These are phyloP conservation scores for Ulmus americana DNA, from an alignment of 331 rosid genomes.

Conservation along the genomic window DNA sequence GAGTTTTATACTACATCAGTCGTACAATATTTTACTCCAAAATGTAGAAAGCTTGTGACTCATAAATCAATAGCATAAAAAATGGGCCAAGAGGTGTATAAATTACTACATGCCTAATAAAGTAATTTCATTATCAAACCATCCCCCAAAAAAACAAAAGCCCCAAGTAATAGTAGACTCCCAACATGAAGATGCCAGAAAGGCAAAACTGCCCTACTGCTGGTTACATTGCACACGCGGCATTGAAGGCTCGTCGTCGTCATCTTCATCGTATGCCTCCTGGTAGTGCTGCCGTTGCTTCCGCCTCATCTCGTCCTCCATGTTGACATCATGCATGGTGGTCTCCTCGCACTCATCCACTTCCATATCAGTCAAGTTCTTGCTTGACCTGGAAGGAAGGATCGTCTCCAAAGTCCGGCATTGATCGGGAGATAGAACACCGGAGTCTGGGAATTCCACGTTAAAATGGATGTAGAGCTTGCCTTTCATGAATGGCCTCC, in stretches of 20 bases:
- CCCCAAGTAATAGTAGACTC: no score
- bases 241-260: slow-evolving; percentile 41
- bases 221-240: slow-evolving; percentile 65
- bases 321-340: slow-evolving; percentile 57
- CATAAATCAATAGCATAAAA: no score
- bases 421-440: slow-evolving; percentile 43
- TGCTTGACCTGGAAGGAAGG: slow-evolving; percentile 38
- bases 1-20: no score
- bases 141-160: no score
- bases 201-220: slow-evolving; percentile 28
- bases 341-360: slow-evolving; percentile 60
- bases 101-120: no score
- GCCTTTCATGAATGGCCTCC: slow-evolving; percentile 62
- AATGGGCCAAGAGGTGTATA: no score
- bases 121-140: no score
- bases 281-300: slow-evolving; percentile 44
- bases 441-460: slow-evolving; percentile 54
- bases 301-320: slow-evolving; percentile 51
- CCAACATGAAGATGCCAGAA: no score
- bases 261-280: slow-evolving; percentile 56
- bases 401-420: slow-evolving; percentile 34
- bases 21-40: no score
- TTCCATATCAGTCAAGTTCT: slow-evolving; percentile 44
- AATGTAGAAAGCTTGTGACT: no score
- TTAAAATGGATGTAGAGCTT: slow-evolving; percentile 48